phyloP scores from a whole-genome alignment of 1,284 basidiomycete genomes.

The Malassezia sp. region DNA sequence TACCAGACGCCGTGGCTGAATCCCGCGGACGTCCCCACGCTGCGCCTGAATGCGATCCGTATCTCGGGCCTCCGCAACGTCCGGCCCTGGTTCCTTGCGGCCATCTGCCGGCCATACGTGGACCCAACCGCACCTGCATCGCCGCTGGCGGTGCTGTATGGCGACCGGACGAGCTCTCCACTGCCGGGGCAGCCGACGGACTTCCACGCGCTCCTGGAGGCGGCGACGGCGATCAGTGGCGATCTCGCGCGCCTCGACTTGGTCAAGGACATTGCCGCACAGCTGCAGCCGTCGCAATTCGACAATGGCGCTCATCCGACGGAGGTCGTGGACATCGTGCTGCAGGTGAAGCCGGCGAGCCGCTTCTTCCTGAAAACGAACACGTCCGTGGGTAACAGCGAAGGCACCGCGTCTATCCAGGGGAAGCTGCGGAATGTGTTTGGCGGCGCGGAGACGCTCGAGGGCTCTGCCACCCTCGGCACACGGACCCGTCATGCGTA shows the following conservation, averaged over 20 bases:
- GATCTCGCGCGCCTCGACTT: constrained; percentile 64
- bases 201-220: constrained; percentile 52
- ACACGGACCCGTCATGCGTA: constrained; percentile 79
- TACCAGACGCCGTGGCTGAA: constrained; percentile 18
- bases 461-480: constrained; percentile 70
- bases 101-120: constrained; percentile 62
- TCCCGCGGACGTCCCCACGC: constrained; percentile 15
- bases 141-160: constrained; percentile 43
- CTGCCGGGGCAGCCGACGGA: constrained; percentile 30
- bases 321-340: constrained; percentile 73
- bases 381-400: constrained; percentile 86
- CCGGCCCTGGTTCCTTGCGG: constrained; percentile 65
- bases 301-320: constrained; percentile 54
- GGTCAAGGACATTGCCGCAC: constrained; percentile 61
- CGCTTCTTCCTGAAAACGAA: constrained; percentile 70
- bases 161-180: constrained; percentile 31
- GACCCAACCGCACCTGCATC: constrained; percentile 24
- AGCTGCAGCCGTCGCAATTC: constrained; percentile 56
- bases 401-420: constrained; percentile 56
- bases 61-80: constrained; percentile 66
- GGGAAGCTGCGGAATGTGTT: constrained; percentile 58
- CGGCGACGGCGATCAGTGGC: constrained; percentile 59
- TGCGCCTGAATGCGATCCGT: constrained; percentile 59
- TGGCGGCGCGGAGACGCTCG: constrained; percentile 79
- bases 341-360: constrained; percentile 65